phyloP scores from a whole-genome alignment of 2,329 filamentous ascomycete genomes.

The Aspergillus sp. region DNA sequence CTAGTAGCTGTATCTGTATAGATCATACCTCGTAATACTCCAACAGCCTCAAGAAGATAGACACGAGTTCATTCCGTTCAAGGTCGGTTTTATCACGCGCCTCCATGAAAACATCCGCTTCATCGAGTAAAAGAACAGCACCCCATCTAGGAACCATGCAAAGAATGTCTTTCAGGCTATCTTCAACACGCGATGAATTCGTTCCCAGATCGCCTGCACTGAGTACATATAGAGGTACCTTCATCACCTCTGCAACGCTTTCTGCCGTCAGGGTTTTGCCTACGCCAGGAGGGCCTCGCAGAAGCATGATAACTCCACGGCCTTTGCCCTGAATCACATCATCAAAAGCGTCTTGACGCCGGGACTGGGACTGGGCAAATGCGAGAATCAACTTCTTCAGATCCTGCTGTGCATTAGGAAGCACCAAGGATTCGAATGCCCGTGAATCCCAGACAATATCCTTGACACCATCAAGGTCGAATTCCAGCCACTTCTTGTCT shows the following conservation, averaged over 20 bases:
- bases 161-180: conserved; percentile 41
- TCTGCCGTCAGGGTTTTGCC: conserved; percentile 52
- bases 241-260: conserved; percentile 47
- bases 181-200: conserved; percentile 39
- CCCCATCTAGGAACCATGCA: conserved; percentile 49
- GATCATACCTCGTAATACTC: conserved; percentile 23
- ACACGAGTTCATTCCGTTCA: conserved; percentile 43
- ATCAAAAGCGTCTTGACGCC: conserved; percentile 38
- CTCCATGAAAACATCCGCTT: conserved; percentile 34
- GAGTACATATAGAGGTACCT: conserved; percentile 48
- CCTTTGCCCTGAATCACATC: conserved; percentile 52
- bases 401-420: conserved; percentile 36
- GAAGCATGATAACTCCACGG: conserved; percentile 47
- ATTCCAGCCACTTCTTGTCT: conserved; percentile 33
- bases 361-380: conserved; percentile 41
- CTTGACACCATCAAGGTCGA: conserved; percentile 34
- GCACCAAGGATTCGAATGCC: conserved; percentile 46
- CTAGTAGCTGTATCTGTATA: conserved; percentile 5
- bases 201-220: conserved; percentile 46
- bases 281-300: conserved; percentile 49
- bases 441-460: conserved; percentile 42
- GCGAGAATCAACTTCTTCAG: conserved; percentile 45
- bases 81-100: conserved; percentile 36
- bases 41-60: conserved; percentile 27
- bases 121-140: conserved; percentile 49